These are phyloP conservation scores for Nakaseomyces kungkrabaensis DNA, from an alignment of 1,139 yeast genomes.

Conservation along the genomic window DNA sequence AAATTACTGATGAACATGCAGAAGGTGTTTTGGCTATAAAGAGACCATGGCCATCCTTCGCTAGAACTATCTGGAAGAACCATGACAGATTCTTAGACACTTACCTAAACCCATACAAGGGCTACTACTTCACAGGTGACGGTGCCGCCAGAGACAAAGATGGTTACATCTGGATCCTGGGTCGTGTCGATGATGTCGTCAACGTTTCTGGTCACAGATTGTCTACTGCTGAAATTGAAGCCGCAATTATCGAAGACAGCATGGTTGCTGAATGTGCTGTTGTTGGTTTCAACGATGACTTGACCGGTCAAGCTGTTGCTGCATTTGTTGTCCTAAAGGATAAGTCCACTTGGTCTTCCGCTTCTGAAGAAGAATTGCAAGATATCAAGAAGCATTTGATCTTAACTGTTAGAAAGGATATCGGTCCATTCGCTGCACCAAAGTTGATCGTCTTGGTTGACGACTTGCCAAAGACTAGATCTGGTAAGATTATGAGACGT, in stretches of 20 bases:
- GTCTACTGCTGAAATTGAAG: conserved; percentile 76
- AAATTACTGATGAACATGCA: conserved; percentile 48
- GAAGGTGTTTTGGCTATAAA: conserved; percentile 70
- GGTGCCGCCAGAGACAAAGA: conserved; percentile 75
- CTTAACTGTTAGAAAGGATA: conserved; percentile 65
- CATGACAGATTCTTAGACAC: conserved; percentile 61
- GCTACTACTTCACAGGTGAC: conserved; percentile 68
- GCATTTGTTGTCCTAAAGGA: conserved; percentile 64
- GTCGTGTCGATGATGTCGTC: conserved; percentile 76
- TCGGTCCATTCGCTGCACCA: conserved; percentile 81
- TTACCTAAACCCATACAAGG: conserved; percentile 58
- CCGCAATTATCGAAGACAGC: conserved; percentile 62
- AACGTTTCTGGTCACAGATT: conserved; percentile 74
- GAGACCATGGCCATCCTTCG: conserved; percentile 70
- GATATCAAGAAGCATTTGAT: conserved; percentile 60
- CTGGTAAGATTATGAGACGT: conserved; percentile 80
- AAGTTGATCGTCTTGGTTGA: conserved; percentile 60
- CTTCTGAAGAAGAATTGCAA: conserved; percentile 38
- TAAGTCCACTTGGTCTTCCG: conserved; percentile 30
- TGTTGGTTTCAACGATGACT: conserved; percentile 71
- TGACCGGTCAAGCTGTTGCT: conserved; percentile 77
- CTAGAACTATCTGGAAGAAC: conserved; percentile 67
- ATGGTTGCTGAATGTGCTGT: conserved; percentile 71
- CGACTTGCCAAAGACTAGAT: conserved; percentile 75
- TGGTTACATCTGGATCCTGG: conserved; percentile 72